These are phyloP conservation scores for Pilasporangium apinafurcum DNA, from an alignment of 352 stramenopile species.

Conservation along the genomic window DNA sequence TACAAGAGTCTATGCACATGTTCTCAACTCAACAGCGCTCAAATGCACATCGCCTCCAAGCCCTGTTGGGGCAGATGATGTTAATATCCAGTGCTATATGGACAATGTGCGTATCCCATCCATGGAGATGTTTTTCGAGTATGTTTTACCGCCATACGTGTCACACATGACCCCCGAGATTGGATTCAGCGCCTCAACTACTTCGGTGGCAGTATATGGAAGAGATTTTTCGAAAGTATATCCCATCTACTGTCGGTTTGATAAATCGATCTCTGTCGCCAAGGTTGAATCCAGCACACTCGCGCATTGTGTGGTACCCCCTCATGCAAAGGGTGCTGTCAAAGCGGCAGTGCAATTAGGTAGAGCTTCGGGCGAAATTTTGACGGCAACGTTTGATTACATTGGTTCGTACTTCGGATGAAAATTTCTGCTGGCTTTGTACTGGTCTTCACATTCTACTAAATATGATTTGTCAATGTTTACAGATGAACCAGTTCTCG, in stretches of 20 bases:
- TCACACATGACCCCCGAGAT: not conserved
- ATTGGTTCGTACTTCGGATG: slow-evolving; percentile 4
- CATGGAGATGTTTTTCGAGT: slow-evolving; percentile 1
- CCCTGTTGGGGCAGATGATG: not conserved
- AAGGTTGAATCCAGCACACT: not conserved
- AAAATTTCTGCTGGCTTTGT: not conserved
- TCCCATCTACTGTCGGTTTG: not conserved
- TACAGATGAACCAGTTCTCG: slow-evolving; percentile 3
- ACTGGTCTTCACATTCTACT: not conserved
- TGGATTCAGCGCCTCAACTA: not conserved
- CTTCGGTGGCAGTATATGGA: not conserved
- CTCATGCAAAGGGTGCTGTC: not conserved
- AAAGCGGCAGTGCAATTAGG: not conserved
- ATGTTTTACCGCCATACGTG: not conserved
- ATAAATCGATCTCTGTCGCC: not conserved
- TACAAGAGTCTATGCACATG: not conserved
- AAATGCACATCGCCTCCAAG: not conserved
- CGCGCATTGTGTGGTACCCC: not conserved
- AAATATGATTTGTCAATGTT: not conserved
- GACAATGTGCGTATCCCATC: not conserved
- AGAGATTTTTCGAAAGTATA: not conserved
- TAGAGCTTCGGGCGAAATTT: slow-evolving; percentile 6
- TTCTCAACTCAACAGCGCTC: slow-evolving; percentile 4
- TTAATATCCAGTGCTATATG: not conserved
- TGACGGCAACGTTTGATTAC: too few relatives aligned